Percentiles rank a stretch among this genome's conserved stretches.
phyloP scores from a whole-genome alignment of 306 rosid species.

The Nissolia schottii region DNA sequence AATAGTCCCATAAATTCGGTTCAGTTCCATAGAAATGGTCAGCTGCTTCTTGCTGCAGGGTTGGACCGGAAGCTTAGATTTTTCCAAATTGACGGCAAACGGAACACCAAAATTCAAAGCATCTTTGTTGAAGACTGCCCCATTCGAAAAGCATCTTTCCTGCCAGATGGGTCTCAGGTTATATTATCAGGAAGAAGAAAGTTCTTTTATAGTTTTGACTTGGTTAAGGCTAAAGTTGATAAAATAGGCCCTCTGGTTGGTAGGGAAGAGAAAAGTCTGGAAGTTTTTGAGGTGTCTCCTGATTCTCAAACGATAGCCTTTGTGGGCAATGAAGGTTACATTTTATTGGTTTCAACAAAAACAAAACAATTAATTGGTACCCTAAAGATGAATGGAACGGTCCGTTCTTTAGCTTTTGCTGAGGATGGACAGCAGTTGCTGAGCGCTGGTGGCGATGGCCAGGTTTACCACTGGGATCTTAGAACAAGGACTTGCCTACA shows the following conservation, averaged over 20 bases:
- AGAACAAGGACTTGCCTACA: slow-evolving; percentile 76
- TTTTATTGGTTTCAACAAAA: slow-evolving; percentile 79
- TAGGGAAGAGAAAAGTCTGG: slow-evolving; percentile 94
- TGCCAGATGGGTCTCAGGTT: slow-evolving; percentile 91
- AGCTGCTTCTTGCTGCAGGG: slow-evolving; percentile 79
- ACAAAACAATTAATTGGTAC: slow-evolving; percentile 81
- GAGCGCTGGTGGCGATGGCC: slow-evolving; percentile 89
- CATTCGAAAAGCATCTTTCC: slow-evolving; percentile 66
- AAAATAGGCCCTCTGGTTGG: slow-evolving; percentile 88
- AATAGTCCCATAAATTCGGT: slow-evolving; percentile 67
- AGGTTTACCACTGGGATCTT: slow-evolving; percentile 90
- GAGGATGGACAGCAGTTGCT: slow-evolving; percentile 67
- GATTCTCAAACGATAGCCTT: slow-evolving; percentile 84
- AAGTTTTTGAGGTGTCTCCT: slow-evolving; percentile 77
- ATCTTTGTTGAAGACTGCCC: slow-evolving; percentile 86
- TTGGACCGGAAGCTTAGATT: slow-evolving; percentile 73
- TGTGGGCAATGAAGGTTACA: slow-evolving; percentile 88
- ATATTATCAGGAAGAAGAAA: slow-evolving; percentile 79
- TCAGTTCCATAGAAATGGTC: slow-evolving; percentile 81
- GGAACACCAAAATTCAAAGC: slow-evolving; percentile 81
- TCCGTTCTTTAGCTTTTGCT: slow-evolving; percentile 74
- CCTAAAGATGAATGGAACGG: slow-evolving; percentile 87
- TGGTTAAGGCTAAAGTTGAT: slow-evolving; percentile 73
- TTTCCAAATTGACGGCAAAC: slow-evolving; percentile 85
- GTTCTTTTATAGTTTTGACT: slow-evolving; percentile 72